Percentiles rank a stretch among this genome's conserved stretches.
Conservation (phyloP, 371 early-diverging fungal species). For the Mucor piriformis region DNA sequence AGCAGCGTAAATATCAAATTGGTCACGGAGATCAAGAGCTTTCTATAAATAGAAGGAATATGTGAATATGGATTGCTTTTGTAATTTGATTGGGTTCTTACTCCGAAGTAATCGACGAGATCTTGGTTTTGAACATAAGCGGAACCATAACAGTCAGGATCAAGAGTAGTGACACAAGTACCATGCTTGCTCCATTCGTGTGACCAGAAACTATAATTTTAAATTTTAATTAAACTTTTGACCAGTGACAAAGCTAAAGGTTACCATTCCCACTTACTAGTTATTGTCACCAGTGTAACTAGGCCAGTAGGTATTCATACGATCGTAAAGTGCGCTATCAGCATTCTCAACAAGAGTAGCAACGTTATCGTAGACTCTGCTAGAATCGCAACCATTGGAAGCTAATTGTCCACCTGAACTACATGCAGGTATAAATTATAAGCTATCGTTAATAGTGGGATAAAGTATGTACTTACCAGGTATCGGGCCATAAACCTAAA, state of each 20-base stretch:
- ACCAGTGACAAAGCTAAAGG: not conserved
- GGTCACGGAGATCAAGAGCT: slow-evolving; percentile 38
- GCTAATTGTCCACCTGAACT: slow-evolving; percentile 60
- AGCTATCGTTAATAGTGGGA: not conserved
- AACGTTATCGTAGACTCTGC: slow-evolving; percentile 56
- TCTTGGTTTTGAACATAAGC: slow-evolving; percentile 43
- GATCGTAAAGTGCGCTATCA: slow-evolving; percentile 44
- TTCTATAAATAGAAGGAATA: slow-evolving; percentile 15
- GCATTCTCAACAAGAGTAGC: slow-evolving; percentile 40
- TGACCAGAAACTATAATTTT: slow-evolving; percentile 40
- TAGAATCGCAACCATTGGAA: slow-evolving; percentile 65
- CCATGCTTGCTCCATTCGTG: slow-evolving; percentile 64
- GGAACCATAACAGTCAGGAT: slow-evolving; percentile 46
- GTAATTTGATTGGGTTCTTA: slow-evolving; percentile 4
- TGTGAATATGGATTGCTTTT: not conserved
- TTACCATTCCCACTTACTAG: not conserved
- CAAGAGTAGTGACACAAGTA: slow-evolving; percentile 53
- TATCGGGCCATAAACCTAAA: slow-evolving; percentile 54
- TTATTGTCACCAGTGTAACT: slow-evolving; percentile 62
- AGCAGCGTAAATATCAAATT: slow-evolving; percentile 48
- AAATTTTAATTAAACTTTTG: not conserved
- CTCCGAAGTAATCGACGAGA: slow-evolving; percentile 50
- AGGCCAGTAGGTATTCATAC: slow-evolving; percentile 77
- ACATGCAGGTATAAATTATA: not conserved
- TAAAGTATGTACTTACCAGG: slow-evolving; percentile 39